These are phyloP conservation scores for Hevea brasiliensis DNA, from an alignment of 345 rosid species.

Conservation along the genomic window DNA sequence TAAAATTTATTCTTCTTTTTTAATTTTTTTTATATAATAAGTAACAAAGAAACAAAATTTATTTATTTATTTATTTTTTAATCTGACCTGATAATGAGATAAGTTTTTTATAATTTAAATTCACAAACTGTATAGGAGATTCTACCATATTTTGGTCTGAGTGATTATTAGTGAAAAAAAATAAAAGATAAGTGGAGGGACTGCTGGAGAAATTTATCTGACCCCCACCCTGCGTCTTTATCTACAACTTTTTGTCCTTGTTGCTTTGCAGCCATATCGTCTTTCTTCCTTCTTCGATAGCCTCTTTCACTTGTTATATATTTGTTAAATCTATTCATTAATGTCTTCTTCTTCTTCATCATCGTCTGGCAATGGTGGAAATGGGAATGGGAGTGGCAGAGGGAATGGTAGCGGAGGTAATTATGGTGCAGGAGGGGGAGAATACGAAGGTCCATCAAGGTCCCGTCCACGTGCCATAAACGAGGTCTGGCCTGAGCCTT, in stretches of 20 bases:
- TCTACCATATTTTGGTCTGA: too few species aligned
- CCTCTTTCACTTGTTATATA: neutral
- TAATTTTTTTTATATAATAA: too few species aligned
- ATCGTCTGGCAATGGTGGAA: slow-evolving; percentile 19
- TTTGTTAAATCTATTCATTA: neutral
- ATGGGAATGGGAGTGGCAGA: slow-evolving; percentile 23
- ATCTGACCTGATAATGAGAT: too few species aligned
- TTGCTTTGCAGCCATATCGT: slow-evolving; percentile 34
- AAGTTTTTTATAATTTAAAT: too few species aligned
- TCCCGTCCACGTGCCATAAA: slow-evolving; percentile 48
- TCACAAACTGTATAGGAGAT: too few species aligned
- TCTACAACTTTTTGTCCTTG: slow-evolving; percentile 65
- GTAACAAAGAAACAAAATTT: too few species aligned
- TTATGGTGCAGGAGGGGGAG: slow-evolving; percentile 31
- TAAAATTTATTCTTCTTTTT: too few species aligned
- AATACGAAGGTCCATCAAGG: slow-evolving; percentile 61
- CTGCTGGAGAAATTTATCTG: slow-evolving; percentile 15
- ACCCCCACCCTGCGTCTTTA: slow-evolving; percentile 72
- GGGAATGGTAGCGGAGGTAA: slow-evolving; percentile 19
- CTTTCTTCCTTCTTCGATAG: slow-evolving; percentile 24
- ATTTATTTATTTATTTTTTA: too few species aligned
- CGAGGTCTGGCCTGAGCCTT: slow-evolving; percentile 94
- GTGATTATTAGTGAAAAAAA: too few species aligned
- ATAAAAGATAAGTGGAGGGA: too few species aligned
- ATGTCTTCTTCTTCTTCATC: slow-evolving; percentile 35